Evolutionary conservation across 305 asterid species (phyloP).

Genomic region (Solanum hybrid): DNA sequence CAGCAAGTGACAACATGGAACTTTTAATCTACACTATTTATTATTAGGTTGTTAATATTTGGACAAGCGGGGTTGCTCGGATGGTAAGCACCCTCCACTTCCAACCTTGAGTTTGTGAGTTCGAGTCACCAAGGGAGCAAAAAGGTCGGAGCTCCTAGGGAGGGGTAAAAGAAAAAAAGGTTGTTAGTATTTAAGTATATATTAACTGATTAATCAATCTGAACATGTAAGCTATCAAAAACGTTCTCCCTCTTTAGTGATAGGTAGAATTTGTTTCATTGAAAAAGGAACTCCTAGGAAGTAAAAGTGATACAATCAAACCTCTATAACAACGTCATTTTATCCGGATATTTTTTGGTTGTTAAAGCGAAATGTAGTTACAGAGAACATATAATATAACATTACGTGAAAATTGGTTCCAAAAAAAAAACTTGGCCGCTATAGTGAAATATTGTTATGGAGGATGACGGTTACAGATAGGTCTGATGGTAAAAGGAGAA

Average conservation of each 20-base stretch:
- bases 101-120: neutral
- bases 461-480: neutral
- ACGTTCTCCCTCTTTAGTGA: neutral
- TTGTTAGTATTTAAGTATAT: neutral
- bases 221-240: neutral
- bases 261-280: neutral
- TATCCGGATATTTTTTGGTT: neutral
- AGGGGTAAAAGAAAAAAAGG: neutral
- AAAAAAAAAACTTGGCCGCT: neutral
- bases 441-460: neutral
- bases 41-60: neutral
- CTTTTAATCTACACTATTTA: neutral
- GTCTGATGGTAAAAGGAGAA: neutral
- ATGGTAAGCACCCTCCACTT: neutral
- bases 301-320: neutral
- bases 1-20: neutral
- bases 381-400: neutral
- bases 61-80: neutral
- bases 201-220: neutral
- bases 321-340: neutral
- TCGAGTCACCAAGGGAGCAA: neutral
- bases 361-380: neutral
- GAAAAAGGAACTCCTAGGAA: neutral
- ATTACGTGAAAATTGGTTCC: neutral
- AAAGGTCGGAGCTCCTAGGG: neutral